Evolutionary conservation across 2,329 filamentous ascomycete species (phyloP), one percentile per base, ranked within the genome.

Genomic region (Capronia epimyces): DNA sequence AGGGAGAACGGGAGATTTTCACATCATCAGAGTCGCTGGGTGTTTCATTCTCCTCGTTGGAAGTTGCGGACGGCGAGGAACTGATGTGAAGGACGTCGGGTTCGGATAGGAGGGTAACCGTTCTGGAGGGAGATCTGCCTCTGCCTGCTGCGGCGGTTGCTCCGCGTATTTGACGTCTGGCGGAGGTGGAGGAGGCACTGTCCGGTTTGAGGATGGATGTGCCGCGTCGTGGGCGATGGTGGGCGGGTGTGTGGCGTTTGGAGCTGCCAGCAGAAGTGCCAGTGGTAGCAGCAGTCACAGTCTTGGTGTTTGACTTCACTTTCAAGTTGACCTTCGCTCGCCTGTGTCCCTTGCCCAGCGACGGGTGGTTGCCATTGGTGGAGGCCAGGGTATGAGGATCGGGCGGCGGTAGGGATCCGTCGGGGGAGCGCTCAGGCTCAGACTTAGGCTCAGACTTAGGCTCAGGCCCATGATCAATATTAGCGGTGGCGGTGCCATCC

Each of bases 1-100:
- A 16, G 27, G 36, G 36, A 22, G 10, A 29, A 10, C 5, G 18
- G 15, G 25, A 44, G 24, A 25, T 3, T 15, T 25, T 40, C 16
- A 43, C 3, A 32, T 43, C 25, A 22, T 45, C 25, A 21, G 22
- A 22, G n/a, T 24, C 25, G 29, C 20, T 16, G 12, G 34, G 43
- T 25, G 50, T 31, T 34, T 51, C 53, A 44, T 58, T 52, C 43
- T 52, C 52, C 29, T 50, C 54, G 37, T 53, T 43, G 29, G 49
- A 49, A 13, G 31, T 10, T 10, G n/a, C 6, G 43, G n/a, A 25
- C 21, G 44, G 16, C 18, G 29, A 27, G 29, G 43, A 15, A 15
- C 46, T 7, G 29, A 40, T 43, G 20, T 43, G n/a, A 18, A 39
- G 25, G 12, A 49, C 32, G 21, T 55, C 41, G 24, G 34, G 32